Evolutionary conservation across 1,139 yeast species (phyloP), one percentile per base, ranked within the genome.

Genomic region (Sugiyamaella paludigena): DNA sequence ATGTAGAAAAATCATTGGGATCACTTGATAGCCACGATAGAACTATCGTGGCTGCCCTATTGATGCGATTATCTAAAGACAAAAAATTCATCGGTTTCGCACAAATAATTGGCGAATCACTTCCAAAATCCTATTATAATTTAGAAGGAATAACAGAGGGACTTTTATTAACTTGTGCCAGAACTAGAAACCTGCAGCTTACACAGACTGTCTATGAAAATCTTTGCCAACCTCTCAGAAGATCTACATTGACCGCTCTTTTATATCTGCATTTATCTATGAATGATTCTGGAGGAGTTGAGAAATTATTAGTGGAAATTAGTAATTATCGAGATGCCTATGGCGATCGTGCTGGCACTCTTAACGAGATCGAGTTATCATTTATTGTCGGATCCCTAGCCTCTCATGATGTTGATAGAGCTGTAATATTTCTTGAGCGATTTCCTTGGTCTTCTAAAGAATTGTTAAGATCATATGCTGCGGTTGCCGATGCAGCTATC

Each of bases 231-330:
- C 65, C 66, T 1, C 49, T 61, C 7, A 43, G 58, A 2, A 48
- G 66, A 30, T 34, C 56, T 2, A 50, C 64, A 4, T 53, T 77
- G 9, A 64, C 72, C 1, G 66, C 75, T 1, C 55, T 78, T 33
- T 56, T 78, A 13, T 56, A 68, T 27, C 61, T 75, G 48, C 74
- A 75, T 49, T 56, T 77, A 36, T 56, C 61, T 10, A 64, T 72
- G 36, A 67, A 70, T 4, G 76, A 76, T 38, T 64, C 69, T 16
- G 60, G 60, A 5, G 74, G 76, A 37, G 75, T 73, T 1, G 71
- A 74, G 43, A 68, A 67, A 44, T 67, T 76, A 4, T 48, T 71
- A 9, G 56, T 56, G 36, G 68, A 69, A 50, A 70, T 72, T 13
- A 40, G 47, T 7, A 36, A 50, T 7, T 47, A n/a, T 53, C 9